Base-by-base conservation (phyloP, 306 rosid species). In the Rubus parviflorus region DNA sequence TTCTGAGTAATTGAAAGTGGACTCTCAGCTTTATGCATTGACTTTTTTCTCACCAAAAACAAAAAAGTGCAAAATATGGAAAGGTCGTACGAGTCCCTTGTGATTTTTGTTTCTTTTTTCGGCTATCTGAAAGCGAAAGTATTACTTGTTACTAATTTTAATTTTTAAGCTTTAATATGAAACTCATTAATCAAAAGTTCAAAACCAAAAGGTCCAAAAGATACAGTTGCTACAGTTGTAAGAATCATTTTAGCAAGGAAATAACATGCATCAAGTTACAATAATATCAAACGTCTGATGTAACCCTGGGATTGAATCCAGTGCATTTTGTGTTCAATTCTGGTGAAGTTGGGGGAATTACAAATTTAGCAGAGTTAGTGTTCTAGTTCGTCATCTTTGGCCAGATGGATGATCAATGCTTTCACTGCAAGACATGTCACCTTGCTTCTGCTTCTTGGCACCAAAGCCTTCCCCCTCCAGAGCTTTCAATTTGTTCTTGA, bases 401-500 rank as follows among this genome's bases (percentile, higher is more conserved):
- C 65, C 63, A 17, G 51, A 53, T 19, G 67, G 69, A 66, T 8
- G 62, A 47, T 48, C 77, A 6, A 47, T 2, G 40, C 13, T 62
- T 16, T 37, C 66, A 63, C 40, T 70, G 82, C 89, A 82, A 82
- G 85, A 88, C 4, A 58, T 58, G 8, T 88, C 85, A 65, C 49
- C 87, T 70, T 73, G 93, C 92, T 91, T 89, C 87, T 81, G 97
- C 81, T 87, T 92, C 90, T 95, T 92, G 74, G 82, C 72, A 47
- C 79, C 73, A 41, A 86, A 80, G 76, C 89, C 85, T 69, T 92
- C 99, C 78, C 86, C 99, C 74, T 92, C 97, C 67, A 92, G 72
- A 57, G 93, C 84, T 79, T 89, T 92, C 85, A 95, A 75, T 47
- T 95, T 95, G 83, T 92, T 95, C 87, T 92, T 95, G 83, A 95